These are phyloP conservation scores for Pulveroboletus sp. DNA, from an alignment of 768 basidiomycete species.

Conservation along the genomic window DNA sequence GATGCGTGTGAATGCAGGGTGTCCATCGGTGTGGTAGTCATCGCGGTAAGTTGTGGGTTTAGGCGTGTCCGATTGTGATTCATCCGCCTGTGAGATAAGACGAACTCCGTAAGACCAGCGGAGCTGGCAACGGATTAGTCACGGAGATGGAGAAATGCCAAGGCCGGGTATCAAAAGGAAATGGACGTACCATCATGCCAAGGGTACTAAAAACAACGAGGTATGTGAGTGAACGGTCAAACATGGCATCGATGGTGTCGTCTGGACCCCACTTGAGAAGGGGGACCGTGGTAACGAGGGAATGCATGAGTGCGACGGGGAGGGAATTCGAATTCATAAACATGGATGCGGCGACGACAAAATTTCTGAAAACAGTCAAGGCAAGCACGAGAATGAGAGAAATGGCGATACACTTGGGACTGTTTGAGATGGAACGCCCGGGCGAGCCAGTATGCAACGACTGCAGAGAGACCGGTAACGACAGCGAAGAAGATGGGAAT, in stretches of 20 bases:
- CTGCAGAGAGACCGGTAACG: slow-evolving; percentile 68
- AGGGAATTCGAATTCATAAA: slow-evolving; percentile 96
- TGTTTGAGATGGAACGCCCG: slow-evolving; percentile 59
- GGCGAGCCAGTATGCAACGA: slow-evolving; percentile 59
- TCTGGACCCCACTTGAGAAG: slow-evolving; percentile 76
- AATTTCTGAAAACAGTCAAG: slow-evolving; percentile 43
- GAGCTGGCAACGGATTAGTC: slow-evolving; percentile 41
- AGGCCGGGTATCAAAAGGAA: not conserved
- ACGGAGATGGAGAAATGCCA: not conserved
- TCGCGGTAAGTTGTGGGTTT: slow-evolving; percentile 10
- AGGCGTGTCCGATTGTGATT: slow-evolving; percentile 3
- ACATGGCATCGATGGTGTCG: slow-evolving; percentile 83
- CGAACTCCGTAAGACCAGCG: slow-evolving; percentile 94
- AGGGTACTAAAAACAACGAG: slow-evolving; percentile 90
- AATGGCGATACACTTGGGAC: slow-evolving; percentile 63
- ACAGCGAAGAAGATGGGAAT: slow-evolving; percentile 82
- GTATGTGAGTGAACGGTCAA: slow-evolving; percentile 86
- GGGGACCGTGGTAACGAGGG: slow-evolving; percentile 77
- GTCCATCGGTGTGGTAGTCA: not conserved
- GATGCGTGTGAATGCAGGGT: not conserved
- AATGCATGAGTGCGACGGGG: slow-evolving; percentile 92
- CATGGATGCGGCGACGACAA: slow-evolving; percentile 78
- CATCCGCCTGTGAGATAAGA: slow-evolving; percentile 55
- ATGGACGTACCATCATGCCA: slow-evolving; percentile 80
- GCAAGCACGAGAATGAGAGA: not conserved